These are phyloP conservation scores for Phytophthora europaea DNA, from an alignment of 352 stramenopile species.

Conservation along the genomic window DNA sequence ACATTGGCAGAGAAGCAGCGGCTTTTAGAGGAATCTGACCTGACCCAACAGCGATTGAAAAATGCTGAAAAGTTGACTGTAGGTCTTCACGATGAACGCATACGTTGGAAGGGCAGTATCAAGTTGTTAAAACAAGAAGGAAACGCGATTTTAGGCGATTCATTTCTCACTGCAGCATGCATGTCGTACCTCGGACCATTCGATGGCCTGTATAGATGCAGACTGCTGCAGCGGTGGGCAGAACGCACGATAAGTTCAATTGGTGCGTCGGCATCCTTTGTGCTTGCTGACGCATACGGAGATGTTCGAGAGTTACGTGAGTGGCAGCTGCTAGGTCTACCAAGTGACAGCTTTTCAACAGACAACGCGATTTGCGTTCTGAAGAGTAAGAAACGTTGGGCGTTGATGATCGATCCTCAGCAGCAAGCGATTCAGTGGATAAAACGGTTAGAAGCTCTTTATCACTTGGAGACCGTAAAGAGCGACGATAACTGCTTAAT, in stretches of 20 bases:
- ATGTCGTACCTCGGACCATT: conserved; percentile 80
- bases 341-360: conserved; percentile 89
- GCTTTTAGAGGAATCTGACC: conserved; percentile 67
- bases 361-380: conserved; percentile 94
- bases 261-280: conserved; percentile 57
- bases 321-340: conserved; percentile 91
- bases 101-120: conserved; percentile 77
- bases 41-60: conserved; percentile 65
- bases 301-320: conserved; percentile 86
- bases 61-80: conserved; percentile 72
- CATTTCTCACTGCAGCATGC: conserved; percentile 68
- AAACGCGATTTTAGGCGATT: conserved; percentile 62
- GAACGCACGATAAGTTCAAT: conserved; percentile 10
- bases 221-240: conserved; percentile 50
- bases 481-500: conserved; percentile 54
- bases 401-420: conserved; percentile 95
- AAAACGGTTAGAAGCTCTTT: conserved; percentile 79
- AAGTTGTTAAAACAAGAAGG: conserved; percentile 60
- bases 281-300: conserved; percentile 75
- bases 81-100: conserved; percentile 74
- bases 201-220: conserved; percentile 50
- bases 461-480: conserved; percentile 83
- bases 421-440: conserved; percentile 95
- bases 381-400: conserved; percentile 88
- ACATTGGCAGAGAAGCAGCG: conserved; percentile 76